These are phyloP conservation scores for Saprolegnia diclina DNA, from an alignment of 352 stramenopile species.

Conservation along the genomic window DNA sequence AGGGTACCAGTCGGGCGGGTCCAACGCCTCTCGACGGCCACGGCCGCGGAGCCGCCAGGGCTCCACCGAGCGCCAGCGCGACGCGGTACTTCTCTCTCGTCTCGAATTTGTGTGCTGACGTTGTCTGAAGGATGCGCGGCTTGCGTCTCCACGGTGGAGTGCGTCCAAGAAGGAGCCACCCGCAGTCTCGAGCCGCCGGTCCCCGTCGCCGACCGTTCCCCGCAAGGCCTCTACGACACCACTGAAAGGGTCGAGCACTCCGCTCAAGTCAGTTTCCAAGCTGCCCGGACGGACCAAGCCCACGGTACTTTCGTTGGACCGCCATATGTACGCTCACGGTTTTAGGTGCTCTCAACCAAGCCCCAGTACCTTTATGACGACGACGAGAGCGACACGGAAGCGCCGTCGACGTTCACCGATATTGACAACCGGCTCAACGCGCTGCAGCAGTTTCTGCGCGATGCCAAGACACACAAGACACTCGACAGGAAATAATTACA, in stretches of 20 bases:
- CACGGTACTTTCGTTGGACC: background rate
- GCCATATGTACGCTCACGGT: background rate
- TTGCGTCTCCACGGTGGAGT: conserved; percentile 42
- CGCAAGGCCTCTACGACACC: background rate
- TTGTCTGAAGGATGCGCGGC: conserved; percentile 33
- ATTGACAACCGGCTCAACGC: conserved; percentile 80
- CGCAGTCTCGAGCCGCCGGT: background rate
- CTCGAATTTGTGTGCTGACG: background rate
- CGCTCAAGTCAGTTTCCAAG: background rate
- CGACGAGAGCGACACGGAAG: background rate
- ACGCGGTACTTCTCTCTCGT: conserved; percentile 26
- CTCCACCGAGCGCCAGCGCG: conserved; percentile 49
- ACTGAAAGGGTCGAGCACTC: too few relatives aligned
- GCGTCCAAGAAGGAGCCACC: background rate
- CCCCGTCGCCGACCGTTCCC: background rate
- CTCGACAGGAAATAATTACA: conserved; percentile 4
- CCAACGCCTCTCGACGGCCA: conserved; percentile 43
- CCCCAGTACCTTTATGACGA: conserved; percentile 2
- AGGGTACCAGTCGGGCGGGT: conserved; percentile 62
- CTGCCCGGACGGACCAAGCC: background rate
- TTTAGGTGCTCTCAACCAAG: background rate
- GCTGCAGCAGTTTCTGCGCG: conserved; percentile 73
- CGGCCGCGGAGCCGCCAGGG: conserved; percentile 35
- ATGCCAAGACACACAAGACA: conserved; percentile 48
- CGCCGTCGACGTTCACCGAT: conserved; percentile 71